phyloP scores from a whole-genome alignment of 129 eudicot genomes.

The Flaveria linearis region DNA sequence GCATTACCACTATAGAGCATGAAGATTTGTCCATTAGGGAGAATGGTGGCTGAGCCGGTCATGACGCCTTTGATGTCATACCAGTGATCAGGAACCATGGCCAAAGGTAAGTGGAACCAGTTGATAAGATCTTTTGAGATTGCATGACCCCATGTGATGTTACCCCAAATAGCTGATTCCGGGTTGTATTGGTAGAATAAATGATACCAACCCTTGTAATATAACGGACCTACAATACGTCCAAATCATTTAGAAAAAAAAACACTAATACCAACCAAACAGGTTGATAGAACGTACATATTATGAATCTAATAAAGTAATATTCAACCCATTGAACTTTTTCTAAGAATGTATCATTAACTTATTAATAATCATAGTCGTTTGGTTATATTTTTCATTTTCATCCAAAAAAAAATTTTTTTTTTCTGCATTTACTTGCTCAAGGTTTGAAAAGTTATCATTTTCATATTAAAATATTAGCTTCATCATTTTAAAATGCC shows the following conservation, averaged over 20 bases:
- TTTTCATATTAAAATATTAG: no score
- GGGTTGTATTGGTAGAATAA: slow-evolving; percentile 84
- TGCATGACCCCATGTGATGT: slow-evolving; percentile 83
- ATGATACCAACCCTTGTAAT: slow-evolving; percentile 82
- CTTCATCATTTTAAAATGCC: no score
- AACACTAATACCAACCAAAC: no score
- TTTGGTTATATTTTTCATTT: no score
- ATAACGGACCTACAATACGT: slow-evolving; percentile 62
- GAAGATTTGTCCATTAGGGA: slow-evolving; percentile 58
- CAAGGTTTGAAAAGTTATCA: no score
- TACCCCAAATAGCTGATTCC: slow-evolving; percentile 73
- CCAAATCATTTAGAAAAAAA: neutral
- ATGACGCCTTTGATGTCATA: slow-evolving; percentile 72
- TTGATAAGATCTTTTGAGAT: slow-evolving; percentile 67
- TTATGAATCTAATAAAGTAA: no score
- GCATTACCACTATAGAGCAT: slow-evolving; percentile 71
- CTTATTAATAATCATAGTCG: no score
- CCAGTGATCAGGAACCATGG: slow-evolving; percentile 84
- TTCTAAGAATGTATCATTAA: no score
- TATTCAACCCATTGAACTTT: no score
- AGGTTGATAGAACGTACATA: no score
- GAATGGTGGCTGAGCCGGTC: slow-evolving; percentile 82
- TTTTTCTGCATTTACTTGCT: no score
- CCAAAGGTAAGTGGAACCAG: slow-evolving; percentile 68
- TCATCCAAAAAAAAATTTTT: no score